These are phyloP conservation scores for Tolypocladium endophyticum DNA, from an alignment of 2,329 filamentous ascomycete genomes.

Conservation along the genomic window DNA sequence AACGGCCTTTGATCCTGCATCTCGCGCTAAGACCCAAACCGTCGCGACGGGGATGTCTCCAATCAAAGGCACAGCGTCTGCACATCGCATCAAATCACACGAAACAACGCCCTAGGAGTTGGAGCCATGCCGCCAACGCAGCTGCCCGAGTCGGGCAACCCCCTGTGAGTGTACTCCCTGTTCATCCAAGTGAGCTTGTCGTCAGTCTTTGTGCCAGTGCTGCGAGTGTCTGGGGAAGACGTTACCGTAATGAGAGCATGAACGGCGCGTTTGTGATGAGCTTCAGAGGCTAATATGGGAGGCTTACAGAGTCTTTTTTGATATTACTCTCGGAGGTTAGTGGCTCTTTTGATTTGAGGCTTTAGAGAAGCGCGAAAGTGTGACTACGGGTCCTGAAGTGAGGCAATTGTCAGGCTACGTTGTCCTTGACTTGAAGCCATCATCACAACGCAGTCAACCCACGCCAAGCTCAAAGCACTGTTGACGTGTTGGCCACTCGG, in stretches of 20 bases:
- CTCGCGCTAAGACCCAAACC: neutral
- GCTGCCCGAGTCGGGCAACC: slow-evolving; percentile 35
- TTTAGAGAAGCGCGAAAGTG: neutral
- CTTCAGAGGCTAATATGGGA: neutral
- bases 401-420: neutral
- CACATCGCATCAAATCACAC: neutral
- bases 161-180: slow-evolving; percentile 27
- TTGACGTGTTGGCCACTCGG: neutral
- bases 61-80: neutral
- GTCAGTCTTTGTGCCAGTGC: neutral
- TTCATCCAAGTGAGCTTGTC: neutral
- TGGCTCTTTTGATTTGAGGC: slow-evolving; percentile 3
- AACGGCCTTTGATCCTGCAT: neutral
- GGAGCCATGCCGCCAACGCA: slow-evolving; percentile 31
- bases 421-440: neutral
- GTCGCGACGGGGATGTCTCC: neutral
- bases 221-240: neutral
- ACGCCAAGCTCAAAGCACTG: neutral
- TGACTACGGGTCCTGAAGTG: neutral
- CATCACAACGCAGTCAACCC: neutral
- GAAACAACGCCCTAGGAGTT: neutral
- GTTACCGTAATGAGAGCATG: neutral
- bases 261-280: neutral
- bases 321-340: slow-evolving; percentile 68
- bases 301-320: slow-evolving; percentile 55